Percentiles rank a stretch among this genome's conserved stretches.
Evolutionary conservation across 306 rosid species (phyloP).

Genomic region (Acmispon strigosus): DNA sequence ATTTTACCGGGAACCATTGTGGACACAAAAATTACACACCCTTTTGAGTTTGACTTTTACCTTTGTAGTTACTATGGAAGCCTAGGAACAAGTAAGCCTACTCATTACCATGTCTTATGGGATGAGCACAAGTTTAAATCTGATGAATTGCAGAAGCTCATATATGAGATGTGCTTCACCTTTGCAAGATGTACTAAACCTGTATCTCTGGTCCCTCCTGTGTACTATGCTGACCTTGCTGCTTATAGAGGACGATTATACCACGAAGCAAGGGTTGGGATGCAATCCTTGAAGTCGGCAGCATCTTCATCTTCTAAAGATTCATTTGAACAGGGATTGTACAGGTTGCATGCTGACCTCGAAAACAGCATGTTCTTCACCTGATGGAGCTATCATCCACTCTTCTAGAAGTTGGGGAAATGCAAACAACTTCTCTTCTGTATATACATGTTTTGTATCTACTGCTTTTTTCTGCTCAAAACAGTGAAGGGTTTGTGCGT

Average conservation of each 20-base stretch:
- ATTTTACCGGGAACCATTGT: conserved; percentile 69
- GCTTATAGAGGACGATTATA: conserved; percentile 78
- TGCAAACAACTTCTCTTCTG: not conserved
- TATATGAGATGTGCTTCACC: conserved; percentile 66
- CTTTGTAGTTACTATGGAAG: conserved; percentile 71
- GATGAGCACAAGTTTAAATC: conserved; percentile 73
- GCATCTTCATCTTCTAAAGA: conserved; percentile 21
- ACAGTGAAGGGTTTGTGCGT: conserved; percentile 38
- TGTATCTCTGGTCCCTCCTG: conserved; percentile 71
- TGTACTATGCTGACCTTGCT: conserved; percentile 79
- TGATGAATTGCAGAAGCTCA: conserved; percentile 61
- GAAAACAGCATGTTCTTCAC: conserved; percentile 62
- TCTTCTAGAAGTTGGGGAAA: not conserved
- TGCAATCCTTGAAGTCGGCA: conserved; percentile 26
- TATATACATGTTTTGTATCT: not conserved
- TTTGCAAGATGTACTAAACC: conserved; percentile 86
- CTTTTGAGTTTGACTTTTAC: conserved; percentile 71
- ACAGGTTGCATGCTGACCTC: conserved; percentile 46
- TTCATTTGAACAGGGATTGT: conserved; percentile 30
- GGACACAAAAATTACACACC: conserved; percentile 58
- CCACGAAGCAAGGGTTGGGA: conserved; percentile 39
- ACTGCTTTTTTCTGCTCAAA: conserved; percentile 6
- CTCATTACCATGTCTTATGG: conserved; percentile 74
- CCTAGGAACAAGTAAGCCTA: conserved; percentile 79
- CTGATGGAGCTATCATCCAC: conserved; percentile 11